phyloP scores from a whole-genome alignment of 257 asterid species.

The Rehmannia glutinosa region DNA sequence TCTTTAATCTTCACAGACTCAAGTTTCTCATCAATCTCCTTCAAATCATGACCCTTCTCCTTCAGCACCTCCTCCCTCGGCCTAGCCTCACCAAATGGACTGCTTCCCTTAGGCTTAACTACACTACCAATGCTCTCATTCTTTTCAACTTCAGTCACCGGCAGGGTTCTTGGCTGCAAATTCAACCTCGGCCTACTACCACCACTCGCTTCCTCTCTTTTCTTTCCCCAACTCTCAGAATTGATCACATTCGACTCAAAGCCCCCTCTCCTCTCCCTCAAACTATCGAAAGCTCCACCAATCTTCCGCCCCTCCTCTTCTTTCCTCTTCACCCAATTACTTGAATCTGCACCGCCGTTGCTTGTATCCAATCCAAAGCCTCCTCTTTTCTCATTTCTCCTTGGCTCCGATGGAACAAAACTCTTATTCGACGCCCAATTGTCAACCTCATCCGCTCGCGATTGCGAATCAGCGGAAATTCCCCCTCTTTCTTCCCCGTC shows the following conservation, averaged over 20 bases:
- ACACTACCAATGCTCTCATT: constrained; percentile 15
- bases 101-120: constrained; percentile 59
- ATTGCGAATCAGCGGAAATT: constrained; percentile 75
- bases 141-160: constrained; percentile 39
- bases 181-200: constrained; percentile 69
- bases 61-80: constrained; percentile 98
- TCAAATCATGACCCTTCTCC: constrained; percentile 93
- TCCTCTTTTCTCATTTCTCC: constrained; percentile 59
- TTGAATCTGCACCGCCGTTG: constrained; percentile 63
- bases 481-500: constrained; percentile 80
- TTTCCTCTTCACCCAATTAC: constrained; percentile 64
- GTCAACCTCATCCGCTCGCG: constrained; percentile 82
- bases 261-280: constrained; percentile 71
- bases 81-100: constrained; percentile 89
- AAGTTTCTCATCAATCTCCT: constrained; percentile 79
- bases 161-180: constrained; percentile 56
- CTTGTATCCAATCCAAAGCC: constrained; percentile 61
- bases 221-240: constrained; percentile 66
- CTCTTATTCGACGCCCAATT: constrained; percentile 80
- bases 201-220: constrained; percentile 49
- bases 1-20: constrained; percentile 60
- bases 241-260: constrained; percentile 39
- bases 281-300: constrained; percentile 77
- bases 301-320: constrained; percentile 59
- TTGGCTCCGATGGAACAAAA: constrained; percentile 61